Evolutionary conservation across 768 basidiomycete genomes (phyloP).

Genomic region (Brasilioporus rufonigricans): DNA sequence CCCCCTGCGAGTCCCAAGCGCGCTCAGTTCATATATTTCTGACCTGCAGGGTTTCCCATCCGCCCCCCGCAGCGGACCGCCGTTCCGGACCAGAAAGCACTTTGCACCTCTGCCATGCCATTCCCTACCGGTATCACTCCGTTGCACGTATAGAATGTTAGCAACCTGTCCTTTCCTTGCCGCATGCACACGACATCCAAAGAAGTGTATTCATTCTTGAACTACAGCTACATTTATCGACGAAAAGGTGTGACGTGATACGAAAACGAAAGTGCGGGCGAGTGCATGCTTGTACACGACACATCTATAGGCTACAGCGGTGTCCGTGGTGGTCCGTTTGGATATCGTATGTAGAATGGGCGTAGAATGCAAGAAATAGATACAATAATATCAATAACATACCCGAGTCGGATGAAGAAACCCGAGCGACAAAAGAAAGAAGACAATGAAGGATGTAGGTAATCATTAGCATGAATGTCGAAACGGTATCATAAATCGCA

Average conservation of each 20-base stretch:
- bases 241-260: neutral
- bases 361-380: slow-evolving; percentile 1
- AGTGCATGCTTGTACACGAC: neutral
- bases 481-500: slow-evolving; percentile 9
- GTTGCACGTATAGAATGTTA: no score
- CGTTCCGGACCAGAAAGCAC: no score
- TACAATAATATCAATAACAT: neutral
- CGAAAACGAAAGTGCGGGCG: neutral
- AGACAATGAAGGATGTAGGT: neutral
- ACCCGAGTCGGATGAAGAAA: neutral
- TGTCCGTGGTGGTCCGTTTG: neutral
- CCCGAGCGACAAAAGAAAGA: neutral
- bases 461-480: slow-evolving; percentile 18
- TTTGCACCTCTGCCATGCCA: no score
- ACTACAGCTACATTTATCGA: slow-evolving; percentile 15
- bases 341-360: slow-evolving; percentile 1
- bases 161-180: no score
- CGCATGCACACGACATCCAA: no score
- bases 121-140: no score
- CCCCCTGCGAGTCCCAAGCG: no score
- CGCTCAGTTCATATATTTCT: no score
- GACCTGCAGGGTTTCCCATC: no score
- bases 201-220: neutral
- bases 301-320: slow-evolving; percentile 17
- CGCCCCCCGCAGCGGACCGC: no score